Conservation (phyloP, 768 basidiomycete genomes). For the Calocera cornea region DNA sequence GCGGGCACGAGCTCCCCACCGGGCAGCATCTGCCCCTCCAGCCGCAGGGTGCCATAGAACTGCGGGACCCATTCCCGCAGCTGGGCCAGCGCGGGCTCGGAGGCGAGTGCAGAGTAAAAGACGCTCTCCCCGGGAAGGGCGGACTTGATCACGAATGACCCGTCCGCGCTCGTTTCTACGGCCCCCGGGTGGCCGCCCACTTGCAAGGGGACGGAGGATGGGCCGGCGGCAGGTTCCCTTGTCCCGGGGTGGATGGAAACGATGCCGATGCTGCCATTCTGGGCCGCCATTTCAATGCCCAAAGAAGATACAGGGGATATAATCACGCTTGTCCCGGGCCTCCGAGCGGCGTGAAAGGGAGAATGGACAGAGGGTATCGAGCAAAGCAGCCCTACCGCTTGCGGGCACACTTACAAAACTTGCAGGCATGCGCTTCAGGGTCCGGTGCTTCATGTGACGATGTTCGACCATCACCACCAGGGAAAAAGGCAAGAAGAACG, state of each 20-base stretch:
- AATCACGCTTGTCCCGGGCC: too few relatives aligned
- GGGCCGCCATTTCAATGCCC: not conserved
- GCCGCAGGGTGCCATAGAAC: conserved; percentile 64
- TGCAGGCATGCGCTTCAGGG: too few relatives aligned
- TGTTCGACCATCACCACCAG: too few relatives aligned
- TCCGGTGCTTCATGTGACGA: too few relatives aligned
- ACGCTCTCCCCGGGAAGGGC: conserved; percentile 47
- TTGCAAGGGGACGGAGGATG: conserved; percentile 34
- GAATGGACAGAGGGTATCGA: too few relatives aligned
- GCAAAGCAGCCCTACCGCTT: too few relatives aligned
- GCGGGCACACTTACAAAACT: too few relatives aligned
- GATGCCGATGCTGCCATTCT: not conserved
- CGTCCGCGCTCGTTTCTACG: conserved; percentile 56
- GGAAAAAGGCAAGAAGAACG: too few relatives aligned
- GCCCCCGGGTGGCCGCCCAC: conserved; percentile 67
- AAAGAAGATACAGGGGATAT: not conserved
- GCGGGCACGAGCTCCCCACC: conserved; percentile 14
- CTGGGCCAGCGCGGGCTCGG: conserved; percentile 28
- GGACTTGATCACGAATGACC: conserved; percentile 70
- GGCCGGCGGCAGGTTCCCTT: not conserved
- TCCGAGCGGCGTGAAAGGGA: too few relatives aligned
- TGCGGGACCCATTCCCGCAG: conserved; percentile 52
- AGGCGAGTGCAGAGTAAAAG: conserved; percentile 52
- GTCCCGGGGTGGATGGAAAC: not conserved
- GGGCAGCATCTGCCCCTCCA: conserved; percentile 43